phyloP scores from a whole-genome alignment of 2,329 filamentous ascomycete species.

The Sporothrix inflata region DNA sequence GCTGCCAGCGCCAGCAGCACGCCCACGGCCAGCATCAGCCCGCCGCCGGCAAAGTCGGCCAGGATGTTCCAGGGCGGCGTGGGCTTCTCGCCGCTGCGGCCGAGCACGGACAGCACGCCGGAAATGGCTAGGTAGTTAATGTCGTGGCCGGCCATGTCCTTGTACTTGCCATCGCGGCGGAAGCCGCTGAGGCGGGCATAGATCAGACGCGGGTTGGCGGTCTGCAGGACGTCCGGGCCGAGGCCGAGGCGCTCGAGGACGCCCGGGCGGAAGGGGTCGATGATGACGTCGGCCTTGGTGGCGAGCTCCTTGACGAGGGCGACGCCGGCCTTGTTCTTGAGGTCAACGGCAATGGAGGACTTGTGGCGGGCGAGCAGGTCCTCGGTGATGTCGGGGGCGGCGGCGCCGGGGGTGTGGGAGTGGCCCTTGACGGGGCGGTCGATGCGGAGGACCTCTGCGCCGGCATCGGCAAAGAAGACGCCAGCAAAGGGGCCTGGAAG shows the following conservation, averaged over 20 bases:
- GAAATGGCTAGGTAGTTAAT: conserved; percentile 95
- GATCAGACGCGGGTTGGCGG: conserved; percentile 73
- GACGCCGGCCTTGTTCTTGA: conserved; percentile 68
- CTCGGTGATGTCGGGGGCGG: conserved; percentile 51
- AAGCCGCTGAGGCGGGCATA: conserved; percentile 90
- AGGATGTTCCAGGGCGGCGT: conserved; percentile 82
- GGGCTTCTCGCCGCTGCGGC: conserved; percentile 69
- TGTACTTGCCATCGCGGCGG: conserved; percentile 82
- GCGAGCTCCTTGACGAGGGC: conserved; percentile 69
- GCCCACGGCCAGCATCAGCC: conserved; percentile 78
- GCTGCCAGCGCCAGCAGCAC: conserved; percentile 78
- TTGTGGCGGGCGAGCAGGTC: conserved; percentile 84
- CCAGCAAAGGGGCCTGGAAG: conserved; percentile 75
- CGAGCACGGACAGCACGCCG: conserved; percentile 77
- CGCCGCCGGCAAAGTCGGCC: conserved; percentile 89
- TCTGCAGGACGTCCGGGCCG: conserved; percentile 68
- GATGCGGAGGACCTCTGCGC: conserved; percentile 83
- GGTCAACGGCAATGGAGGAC: conserved; percentile 75
- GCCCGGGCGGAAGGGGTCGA: conserved; percentile 91
- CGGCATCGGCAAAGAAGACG: conserved; percentile 85
- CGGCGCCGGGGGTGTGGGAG: conserved; percentile 44
- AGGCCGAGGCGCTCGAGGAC: conserved; percentile 85
- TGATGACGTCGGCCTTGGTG: conserved; percentile 71
- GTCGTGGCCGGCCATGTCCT: conserved; percentile 88
- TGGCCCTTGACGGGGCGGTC: conserved; percentile 62